Conservation (phyloP, 1,284 basidiomycete species). For the Melampsora abietis-canadensis region DNA sequence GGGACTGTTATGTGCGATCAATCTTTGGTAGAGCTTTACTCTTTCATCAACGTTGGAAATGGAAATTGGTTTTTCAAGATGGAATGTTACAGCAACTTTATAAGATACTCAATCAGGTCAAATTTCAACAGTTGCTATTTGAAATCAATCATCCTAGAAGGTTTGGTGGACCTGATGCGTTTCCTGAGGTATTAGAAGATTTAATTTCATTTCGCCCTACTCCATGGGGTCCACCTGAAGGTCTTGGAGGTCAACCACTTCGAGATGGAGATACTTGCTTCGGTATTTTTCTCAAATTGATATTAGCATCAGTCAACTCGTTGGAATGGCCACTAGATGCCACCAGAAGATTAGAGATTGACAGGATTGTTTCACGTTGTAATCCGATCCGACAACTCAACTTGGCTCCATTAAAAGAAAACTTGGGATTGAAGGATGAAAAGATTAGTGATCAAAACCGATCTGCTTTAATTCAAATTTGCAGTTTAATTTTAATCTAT, state of each 20-base stretch:
- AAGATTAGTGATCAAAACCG: slow-evolving; percentile 15
- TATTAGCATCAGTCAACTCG: slow-evolving; percentile 14
- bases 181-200: slow-evolving; percentile 22
- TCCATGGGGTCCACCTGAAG: slow-evolving; percentile 17
- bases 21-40: slow-evolving; percentile 28
- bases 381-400: slow-evolving; percentile 12
- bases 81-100: slow-evolving; percentile 30
- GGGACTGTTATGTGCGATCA: slow-evolving; percentile 21
- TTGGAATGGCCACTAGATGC: slow-evolving; percentile 10
- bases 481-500: slow-evolving; percentile 19
- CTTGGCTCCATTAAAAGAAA: slow-evolving; percentile 5
- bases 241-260: neutral
- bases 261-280: slow-evolving; percentile 30
- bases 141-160: slow-evolving; percentile 11
- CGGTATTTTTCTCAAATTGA: slow-evolving; percentile 36
- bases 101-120: slow-evolving; percentile 24
- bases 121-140: slow-evolving; percentile 10
- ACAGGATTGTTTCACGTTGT: slow-evolving; percentile 19
- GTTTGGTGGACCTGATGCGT: slow-evolving; percentile 14
- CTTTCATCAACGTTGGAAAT: slow-evolving; percentile 34
- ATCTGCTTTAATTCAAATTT: slow-evolving; percentile 18
- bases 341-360: slow-evolving; percentile 13
- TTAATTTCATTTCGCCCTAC: neutral
- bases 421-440: slow-evolving; percentile 8
- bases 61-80: slow-evolving; percentile 28